Evolutionary conservation across 257 asterid genomes (phyloP).

Genomic region (Linaria vulgaris): DNA sequence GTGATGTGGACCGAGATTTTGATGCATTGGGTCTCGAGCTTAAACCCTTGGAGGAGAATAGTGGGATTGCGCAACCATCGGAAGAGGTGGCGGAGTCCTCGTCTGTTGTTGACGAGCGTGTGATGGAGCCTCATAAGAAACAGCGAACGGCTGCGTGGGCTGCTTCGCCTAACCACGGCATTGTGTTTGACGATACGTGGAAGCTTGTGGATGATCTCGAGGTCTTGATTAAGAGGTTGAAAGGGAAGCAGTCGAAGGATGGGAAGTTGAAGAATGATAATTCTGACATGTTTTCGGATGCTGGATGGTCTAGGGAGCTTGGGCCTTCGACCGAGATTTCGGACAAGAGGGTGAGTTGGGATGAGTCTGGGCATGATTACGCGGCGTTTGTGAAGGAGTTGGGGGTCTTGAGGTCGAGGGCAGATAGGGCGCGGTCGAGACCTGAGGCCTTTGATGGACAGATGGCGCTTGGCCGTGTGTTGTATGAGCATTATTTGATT

Average conservation of each 20-base stretch:
- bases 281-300: constrained; percentile 76
- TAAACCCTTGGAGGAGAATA: constrained; percentile 46
- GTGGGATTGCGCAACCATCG: constrained; percentile 43
- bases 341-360: constrained; percentile 81
- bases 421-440: constrained; percentile 85
- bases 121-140: constrained; percentile 87
- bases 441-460: constrained; percentile 98
- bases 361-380: constrained; percentile 71
- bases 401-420: constrained; percentile 86
- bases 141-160: constrained; percentile 98
- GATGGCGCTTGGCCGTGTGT: constrained; percentile 85
- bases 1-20: constrained; percentile 94
- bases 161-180: constrained; percentile 91
- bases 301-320: constrained; percentile 95
- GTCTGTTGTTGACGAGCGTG: constrained; percentile 67
- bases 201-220: constrained; percentile 88
- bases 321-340: constrained; percentile 69
- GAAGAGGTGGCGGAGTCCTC: constrained; percentile 79
- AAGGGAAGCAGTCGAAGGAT: constrained; percentile 63
- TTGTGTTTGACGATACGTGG: constrained; percentile 96
- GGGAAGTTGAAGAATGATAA: constrained; percentile 81
- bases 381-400: constrained; percentile 74
- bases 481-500: constrained; percentile 75
- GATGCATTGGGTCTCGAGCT: constrained; percentile 94
- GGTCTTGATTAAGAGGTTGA: constrained; percentile 61